phyloP scores from a whole-genome alignment of 164 flowering plant species.

The Echeveria elegans region DNA sequence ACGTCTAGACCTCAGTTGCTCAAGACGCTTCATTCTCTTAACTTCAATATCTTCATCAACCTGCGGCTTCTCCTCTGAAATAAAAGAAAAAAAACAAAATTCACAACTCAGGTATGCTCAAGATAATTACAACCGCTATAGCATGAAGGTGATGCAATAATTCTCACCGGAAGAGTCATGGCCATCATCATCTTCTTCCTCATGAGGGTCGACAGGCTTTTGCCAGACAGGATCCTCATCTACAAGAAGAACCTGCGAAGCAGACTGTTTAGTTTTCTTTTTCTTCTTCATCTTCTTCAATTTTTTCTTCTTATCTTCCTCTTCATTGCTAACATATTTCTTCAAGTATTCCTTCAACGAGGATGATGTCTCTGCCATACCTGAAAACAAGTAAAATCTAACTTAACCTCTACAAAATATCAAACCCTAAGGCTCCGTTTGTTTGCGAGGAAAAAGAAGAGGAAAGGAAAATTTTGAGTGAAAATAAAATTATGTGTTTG shows the following conservation, averaged over 20 bases:
- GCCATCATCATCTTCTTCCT: constrained; percentile 46
- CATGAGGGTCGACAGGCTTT: constrained; percentile 44
- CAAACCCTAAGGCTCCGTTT: not conserved
- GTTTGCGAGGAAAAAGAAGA: too few species aligned
- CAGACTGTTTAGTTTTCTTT: constrained; percentile 19
- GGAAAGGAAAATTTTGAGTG: too few species aligned
- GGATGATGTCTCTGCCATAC: not conserved
- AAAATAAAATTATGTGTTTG: too few species aligned
- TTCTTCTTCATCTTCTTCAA: constrained; percentile 31
- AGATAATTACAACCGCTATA: not conserved
- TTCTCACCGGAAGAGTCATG: constrained; percentile 53
- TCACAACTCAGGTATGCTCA: not conserved
- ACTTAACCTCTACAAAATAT: not conserved
- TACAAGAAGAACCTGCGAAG: constrained; percentile 46
- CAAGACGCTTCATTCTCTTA: constrained; percentile 74
- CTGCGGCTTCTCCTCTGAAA: constrained; percentile 66
- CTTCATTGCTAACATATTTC: constrained; percentile 33
- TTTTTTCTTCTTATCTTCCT: constrained; percentile 24
- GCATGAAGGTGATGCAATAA: not conserved
- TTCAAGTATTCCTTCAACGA: constrained; percentile 63
- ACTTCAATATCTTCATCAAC: constrained; percentile 85
- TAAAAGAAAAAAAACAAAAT: not conserved
- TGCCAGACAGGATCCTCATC: constrained; percentile 94
- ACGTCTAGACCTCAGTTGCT: constrained; percentile 43
- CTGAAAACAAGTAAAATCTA: not conserved